phyloP scores from a whole-genome alignment of 345 rosid species.

The Lumnitzera racemosa region DNA sequence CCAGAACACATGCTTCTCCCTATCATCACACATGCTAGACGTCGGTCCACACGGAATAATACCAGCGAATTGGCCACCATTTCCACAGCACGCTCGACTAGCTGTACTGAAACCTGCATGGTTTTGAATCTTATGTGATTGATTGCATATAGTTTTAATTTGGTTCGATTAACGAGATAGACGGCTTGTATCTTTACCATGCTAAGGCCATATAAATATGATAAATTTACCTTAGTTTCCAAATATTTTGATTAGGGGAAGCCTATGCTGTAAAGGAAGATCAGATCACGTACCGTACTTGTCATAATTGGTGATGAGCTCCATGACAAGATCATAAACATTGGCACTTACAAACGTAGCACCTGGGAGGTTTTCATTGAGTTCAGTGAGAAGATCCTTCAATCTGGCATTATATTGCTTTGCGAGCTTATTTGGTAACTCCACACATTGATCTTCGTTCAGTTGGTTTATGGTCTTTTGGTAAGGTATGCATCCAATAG shows the following conservation, averaged over 20 bases:
- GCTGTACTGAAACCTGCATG: slow-evolving; percentile 62
- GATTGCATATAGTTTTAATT: too few relatives aligned
- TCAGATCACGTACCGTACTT: slow-evolving; percentile 42
- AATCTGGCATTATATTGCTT: slow-evolving; percentile 54
- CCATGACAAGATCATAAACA: slow-evolving; percentile 80
- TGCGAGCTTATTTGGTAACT: slow-evolving; percentile 64
- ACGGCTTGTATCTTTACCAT: too few relatives aligned
- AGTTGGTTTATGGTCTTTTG: slow-evolving; percentile 69
- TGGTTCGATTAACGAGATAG: too few relatives aligned
- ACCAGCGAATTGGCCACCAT: slow-evolving; percentile 86
- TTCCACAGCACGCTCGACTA: slow-evolving; percentile 81
- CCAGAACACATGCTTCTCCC: slow-evolving; percentile 83
- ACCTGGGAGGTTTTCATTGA: slow-evolving; percentile 58
- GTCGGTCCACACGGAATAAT: slow-evolving; percentile 90
- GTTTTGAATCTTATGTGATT: too few relatives aligned
- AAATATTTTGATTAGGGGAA: too few relatives aligned
- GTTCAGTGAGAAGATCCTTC: slow-evolving; percentile 48
- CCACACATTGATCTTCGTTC: slow-evolving; percentile 60
- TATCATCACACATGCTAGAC: slow-evolving; percentile 59
- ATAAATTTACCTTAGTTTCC: too few relatives aligned
- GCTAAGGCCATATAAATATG: too few relatives aligned
- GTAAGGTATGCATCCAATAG: slow-evolving; percentile 91
- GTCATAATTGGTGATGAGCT: slow-evolving; percentile 68
- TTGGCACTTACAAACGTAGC: slow-evolving; percentile 66
- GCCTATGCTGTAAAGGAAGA: neutral